These are phyloP conservation scores for Arctium lappa DNA, from an alignment of 129 eudicot species.

Conservation along the genomic window DNA sequence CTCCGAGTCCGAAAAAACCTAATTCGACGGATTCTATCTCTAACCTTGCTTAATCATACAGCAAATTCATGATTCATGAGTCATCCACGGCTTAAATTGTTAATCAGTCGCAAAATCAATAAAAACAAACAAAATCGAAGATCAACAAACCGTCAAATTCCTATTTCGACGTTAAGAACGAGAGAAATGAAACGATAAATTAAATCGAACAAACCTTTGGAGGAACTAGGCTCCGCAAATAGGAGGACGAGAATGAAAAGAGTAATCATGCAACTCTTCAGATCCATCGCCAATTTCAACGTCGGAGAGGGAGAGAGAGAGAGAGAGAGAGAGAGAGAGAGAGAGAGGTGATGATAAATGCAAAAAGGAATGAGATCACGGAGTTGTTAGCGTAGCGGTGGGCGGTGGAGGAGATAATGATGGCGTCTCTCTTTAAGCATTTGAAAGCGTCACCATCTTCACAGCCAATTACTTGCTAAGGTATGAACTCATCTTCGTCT, in stretches of 20 bases:
- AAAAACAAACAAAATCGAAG: background rate
- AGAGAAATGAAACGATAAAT: background rate
- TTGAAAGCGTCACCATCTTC: constrained; percentile 46
- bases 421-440: constrained; percentile 15
- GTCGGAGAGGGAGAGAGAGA: background rate
- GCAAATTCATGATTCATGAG: background rate
- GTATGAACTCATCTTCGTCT: background rate
- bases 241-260: constrained; percentile 31
- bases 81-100: background rate
- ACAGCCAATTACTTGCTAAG: constrained; percentile 36
- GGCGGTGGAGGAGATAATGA: constrained; percentile 1
- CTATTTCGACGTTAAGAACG: background rate
- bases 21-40: background rate
- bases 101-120: background rate
- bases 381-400: constrained; percentile 5
- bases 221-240: constrained; percentile 17
- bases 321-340: background rate
- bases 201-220: constrained; percentile 30
- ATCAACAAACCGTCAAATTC: background rate
- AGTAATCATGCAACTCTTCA: constrained; percentile 9
- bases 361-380: background rate
- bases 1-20: background rate
- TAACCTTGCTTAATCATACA: background rate
- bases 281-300: constrained; percentile 25
- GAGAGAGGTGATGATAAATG: background rate